Evolutionary conservation across 1,284 basidiomycete genomes (phyloP), one percentile per base, ranked within the genome.

Genomic region (Takashimella koratensis): DNA sequence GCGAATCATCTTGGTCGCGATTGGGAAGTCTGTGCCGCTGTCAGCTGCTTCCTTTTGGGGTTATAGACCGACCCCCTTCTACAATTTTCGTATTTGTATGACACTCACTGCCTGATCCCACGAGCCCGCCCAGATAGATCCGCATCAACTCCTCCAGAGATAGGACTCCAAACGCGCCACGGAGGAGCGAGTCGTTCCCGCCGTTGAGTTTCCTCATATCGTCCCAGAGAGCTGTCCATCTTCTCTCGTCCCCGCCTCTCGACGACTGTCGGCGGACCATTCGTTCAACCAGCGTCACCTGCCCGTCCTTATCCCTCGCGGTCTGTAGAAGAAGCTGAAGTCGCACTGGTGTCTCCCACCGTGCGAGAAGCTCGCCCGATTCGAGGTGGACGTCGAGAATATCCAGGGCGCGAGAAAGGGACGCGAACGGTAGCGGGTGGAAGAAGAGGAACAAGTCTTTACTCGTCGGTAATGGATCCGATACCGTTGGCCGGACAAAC

Each of bases 351-450:
- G 88, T 87, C 63, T 82, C 82, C 90, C 92, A 96, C 43, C 90
- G 81, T 3, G 88, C 82, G 20, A 97, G 78, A 45, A 91, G 89
- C 75, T 96, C 93, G 13, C 90, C 92, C 0, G 87, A 87, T 68
- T 93, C 89, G n/a, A 97, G 81, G 71, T 96, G 92, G 1, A 94
- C 83, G 73, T 97, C 93, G 45, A 96, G 81, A 46, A 92, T 84
- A 70, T 97, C 93, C 27, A 97, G 81, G 5, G 86, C 84, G 46
- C 84, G 82, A 0, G 90, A 92, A 3, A 96, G 78, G 0, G 87
- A 84, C 4, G 82, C 75, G 20, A 85, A 76, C 0, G 85, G 83
- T 12, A 95, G 79, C 16, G 89, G 86, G 54, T 82, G 80, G 78
- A 91, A 90, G 78, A 92, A 90, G n/a, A 86, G 60, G 58, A 87